Conservation (phyloP, 2,329 filamentous ascomycete species). For the Aureobasidium sp. region DNA sequence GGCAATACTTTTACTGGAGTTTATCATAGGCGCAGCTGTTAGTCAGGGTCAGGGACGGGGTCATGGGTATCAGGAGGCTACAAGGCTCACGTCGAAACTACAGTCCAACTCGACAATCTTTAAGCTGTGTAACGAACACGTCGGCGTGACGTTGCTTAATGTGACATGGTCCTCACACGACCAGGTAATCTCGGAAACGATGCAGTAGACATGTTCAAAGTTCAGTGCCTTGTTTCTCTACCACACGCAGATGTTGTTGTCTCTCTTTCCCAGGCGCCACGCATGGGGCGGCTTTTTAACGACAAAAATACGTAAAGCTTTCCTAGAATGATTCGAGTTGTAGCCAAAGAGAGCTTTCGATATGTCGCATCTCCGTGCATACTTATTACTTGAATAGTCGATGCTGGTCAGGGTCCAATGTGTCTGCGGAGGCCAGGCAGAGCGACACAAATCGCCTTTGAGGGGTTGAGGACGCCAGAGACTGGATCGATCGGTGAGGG, state of each 20-base stretch:
- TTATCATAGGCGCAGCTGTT: neutral
- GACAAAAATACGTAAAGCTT: too few relatives aligned
- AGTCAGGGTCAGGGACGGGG: neutral
- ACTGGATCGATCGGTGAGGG: too few relatives aligned
- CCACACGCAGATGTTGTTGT: neutral
- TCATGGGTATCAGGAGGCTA: neutral
- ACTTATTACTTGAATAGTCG: neutral
- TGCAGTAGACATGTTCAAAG: neutral
- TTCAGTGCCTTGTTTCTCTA: neutral
- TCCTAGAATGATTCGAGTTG: too few relatives aligned
- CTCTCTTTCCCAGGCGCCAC: too few relatives aligned
- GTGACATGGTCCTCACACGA: too few relatives aligned
- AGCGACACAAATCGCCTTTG: too few relatives aligned
- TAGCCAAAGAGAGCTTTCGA: too few relatives aligned
- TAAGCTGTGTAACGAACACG: neutral
- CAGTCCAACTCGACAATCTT: neutral
- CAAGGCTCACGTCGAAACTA: neutral
- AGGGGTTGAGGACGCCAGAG: too few relatives aligned
- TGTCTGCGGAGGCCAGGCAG: neutral
- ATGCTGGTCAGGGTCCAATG: neutral
- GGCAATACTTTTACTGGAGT: neutral
- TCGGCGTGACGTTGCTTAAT: too few relatives aligned
- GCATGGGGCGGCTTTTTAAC: too few relatives aligned
- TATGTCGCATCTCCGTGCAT: too few relatives aligned
- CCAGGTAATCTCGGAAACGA: neutral